These are phyloP conservation scores for Colletotrichum abscissum DNA, from an alignment of 2,329 filamentous ascomycete genomes.

Conservation along the genomic window DNA sequence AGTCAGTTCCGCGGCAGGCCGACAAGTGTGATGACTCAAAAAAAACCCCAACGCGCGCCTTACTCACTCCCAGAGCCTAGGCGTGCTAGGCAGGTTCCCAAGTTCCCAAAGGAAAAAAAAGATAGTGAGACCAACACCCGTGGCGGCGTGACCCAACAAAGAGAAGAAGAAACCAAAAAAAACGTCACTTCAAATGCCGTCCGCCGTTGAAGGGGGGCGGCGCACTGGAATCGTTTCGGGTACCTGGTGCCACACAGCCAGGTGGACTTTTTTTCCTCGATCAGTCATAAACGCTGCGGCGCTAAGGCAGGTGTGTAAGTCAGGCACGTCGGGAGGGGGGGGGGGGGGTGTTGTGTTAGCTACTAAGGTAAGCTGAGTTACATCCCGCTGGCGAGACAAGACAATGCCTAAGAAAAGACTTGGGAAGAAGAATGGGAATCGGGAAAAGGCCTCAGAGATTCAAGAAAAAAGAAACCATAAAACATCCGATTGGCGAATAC, in stretches of 20 bases:
- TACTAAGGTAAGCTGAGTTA: neutral
- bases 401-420: neutral
- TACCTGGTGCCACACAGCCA: too few species aligned
- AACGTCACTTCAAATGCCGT: neutral
- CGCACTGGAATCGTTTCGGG: neutral
- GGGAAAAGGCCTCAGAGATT: too few species aligned
- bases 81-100: too few species aligned
- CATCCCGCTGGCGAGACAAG: neutral
- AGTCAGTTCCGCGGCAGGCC: too few species aligned
- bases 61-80: too few species aligned
- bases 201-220: neutral
- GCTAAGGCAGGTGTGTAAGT: neutral
- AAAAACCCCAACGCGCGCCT: too few species aligned
- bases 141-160: neutral
- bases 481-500: slow-evolving; percentile 6
- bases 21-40: too few species aligned
- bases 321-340: too few species aligned
- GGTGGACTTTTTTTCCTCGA: too few species aligned
- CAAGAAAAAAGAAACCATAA: neutral
- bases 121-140: neutral
- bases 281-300: neutral
- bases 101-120: neutral
- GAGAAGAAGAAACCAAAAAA: neutral
- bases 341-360: neutral
- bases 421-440: neutral